phyloP scores from a whole-genome alignment of 2,329 filamentous ascomycete species.

The Aspergillus brasiliensis region DNA sequence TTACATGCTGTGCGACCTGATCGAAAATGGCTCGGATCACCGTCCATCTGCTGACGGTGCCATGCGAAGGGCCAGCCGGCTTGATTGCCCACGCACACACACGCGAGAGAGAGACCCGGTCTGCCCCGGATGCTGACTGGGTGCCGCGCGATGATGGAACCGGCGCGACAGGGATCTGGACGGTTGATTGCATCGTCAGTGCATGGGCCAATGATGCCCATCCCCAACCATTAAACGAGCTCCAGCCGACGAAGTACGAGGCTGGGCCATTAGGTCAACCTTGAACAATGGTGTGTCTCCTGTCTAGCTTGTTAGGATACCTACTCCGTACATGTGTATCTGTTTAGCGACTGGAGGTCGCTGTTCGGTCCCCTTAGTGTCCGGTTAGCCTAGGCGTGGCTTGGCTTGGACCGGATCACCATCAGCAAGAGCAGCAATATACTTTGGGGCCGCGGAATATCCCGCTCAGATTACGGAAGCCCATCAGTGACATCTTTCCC shows the following conservation, averaged over 20 bases:
- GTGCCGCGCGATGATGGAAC: not conserved
- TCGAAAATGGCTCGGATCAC: not conserved
- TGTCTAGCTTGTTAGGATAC: not conserved
- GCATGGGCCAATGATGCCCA: not conserved
- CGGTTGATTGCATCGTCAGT: constrained; percentile 5
- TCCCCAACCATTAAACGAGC: not conserved
- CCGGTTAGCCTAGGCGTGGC: not conserved
- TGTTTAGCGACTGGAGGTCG: too few relatives aligned
- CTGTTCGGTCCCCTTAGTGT: not conserved
- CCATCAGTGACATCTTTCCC: not conserved
- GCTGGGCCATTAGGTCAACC: not conserved
- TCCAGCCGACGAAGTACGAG: not conserved
- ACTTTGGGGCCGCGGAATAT: not conserved
- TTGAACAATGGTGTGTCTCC: too few relatives aligned
- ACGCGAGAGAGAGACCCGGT: not conserved
- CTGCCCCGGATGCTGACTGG: not conserved
- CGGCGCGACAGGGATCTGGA: not conserved
- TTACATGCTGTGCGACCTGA: not conserved
- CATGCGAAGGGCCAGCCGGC: not conserved
- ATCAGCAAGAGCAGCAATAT: too few relatives aligned
- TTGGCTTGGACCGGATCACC: not conserved
- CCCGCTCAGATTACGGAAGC: not conserved
- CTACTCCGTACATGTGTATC: not conserved
- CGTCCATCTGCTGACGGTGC: not conserved
- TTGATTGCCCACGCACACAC: not conserved